phyloP scores from a whole-genome alignment of 345 rosid species.

The Firmiana major region DNA sequence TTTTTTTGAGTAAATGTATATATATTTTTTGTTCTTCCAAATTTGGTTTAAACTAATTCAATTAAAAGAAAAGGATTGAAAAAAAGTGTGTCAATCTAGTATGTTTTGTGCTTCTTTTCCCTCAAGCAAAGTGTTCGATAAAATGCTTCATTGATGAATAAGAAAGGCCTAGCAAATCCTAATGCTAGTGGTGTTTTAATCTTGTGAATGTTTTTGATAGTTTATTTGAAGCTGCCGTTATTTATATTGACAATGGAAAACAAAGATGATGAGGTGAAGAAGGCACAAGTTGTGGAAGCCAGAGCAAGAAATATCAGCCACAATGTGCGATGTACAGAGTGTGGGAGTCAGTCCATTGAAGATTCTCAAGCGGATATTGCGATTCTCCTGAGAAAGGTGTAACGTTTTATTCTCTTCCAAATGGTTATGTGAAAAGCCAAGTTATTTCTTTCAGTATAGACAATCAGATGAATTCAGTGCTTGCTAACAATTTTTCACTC shows the following conservation, averaged over 20 bases:
- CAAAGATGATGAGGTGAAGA: conserved; percentile 57
- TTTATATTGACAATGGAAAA: conserved; percentile 42
- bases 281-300: conserved; percentile 63
- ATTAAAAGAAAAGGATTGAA: neutral
- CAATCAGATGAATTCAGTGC: neutral
- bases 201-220: conserved; percentile 3
- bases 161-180: neutral
- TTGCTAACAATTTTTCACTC: neutral
- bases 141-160: conserved; percentile 30
- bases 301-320: conserved; percentile 91
- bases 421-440: neutral
- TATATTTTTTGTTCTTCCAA: neutral
- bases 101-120: neutral
- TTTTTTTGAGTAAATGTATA: neutral
- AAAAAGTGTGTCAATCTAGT: neutral
- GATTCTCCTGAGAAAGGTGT: conserved; percentile 82
- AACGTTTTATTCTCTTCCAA: conserved; percentile 13
- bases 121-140: conserved; percentile 30
- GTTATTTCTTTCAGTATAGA: neutral
- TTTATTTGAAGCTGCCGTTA: neutral
- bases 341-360: conserved; percentile 98
- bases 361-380: conserved; percentile 98
- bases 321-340: conserved; percentile 92
- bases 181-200: neutral
- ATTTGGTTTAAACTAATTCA: neutral